Percentiles rank a stretch among this genome's conserved stretches.
phyloP scores from a whole-genome alignment of 202 grass and related monocot genomes.

The Hordeum pubiflorum region DNA sequence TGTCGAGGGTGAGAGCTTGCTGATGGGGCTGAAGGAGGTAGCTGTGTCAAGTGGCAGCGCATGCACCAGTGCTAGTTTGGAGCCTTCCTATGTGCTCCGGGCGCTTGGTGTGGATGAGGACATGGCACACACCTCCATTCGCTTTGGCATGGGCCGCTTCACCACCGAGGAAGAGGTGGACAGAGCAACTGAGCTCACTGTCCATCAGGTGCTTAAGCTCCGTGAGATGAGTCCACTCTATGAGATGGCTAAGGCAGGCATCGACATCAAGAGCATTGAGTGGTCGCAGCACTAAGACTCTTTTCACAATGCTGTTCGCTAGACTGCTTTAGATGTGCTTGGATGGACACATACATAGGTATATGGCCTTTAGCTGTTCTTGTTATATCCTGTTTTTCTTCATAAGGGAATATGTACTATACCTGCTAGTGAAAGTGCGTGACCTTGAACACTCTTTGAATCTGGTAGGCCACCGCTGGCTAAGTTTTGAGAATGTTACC shows the following conservation, averaged over 20 bases:
- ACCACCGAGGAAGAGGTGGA: constrained; percentile 74
- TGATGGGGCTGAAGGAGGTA: constrained; percentile 81
- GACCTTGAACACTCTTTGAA: not conserved
- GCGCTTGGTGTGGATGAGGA: constrained; percentile 71
- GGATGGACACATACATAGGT: constrained; percentile 31
- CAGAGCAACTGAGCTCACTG: constrained; percentile 58
- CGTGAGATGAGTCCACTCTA: constrained; percentile 78
- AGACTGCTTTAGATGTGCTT: not conserved
- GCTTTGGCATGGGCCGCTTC: constrained; percentile 72
- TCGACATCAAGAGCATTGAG: constrained; percentile 67
- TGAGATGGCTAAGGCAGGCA: constrained; percentile 84
- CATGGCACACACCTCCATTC: constrained; percentile 77
- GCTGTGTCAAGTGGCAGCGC: constrained; percentile 69
- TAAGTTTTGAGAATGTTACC: not conserved
- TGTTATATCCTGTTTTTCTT: constrained; percentile 19
- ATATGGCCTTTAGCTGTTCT: constrained; percentile 25
- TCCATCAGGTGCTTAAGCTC: constrained; percentile 74
- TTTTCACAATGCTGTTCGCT: not conserved
- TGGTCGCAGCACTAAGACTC: constrained; percentile 58
- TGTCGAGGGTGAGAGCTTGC: constrained; percentile 69
- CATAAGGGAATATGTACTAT: constrained; percentile 9
- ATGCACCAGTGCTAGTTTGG: constrained; percentile 75
- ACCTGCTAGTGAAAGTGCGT: not conserved
- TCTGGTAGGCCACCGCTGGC: not conserved
- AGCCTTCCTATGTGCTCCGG: constrained; percentile 59